Base-by-base conservation (phyloP, 2,329 filamentous ascomycete species). In the Corinectria fuckeliana region DNA sequence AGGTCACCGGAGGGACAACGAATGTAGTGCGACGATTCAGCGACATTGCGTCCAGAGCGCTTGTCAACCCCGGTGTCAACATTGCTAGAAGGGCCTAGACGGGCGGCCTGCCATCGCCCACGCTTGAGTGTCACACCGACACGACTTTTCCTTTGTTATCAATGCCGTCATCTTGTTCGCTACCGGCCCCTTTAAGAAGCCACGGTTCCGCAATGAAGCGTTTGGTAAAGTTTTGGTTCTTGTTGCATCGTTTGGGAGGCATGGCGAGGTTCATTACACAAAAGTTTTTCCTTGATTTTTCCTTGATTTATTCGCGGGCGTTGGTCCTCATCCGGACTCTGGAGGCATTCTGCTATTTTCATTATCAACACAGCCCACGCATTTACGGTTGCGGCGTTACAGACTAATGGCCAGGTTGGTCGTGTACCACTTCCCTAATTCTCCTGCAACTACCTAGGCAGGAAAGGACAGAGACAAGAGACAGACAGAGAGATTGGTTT, bases 11-110 rank as follows among this genome's bases (percentile, higher is more conserved):
- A n/a, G 89, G 88, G n/a, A 91, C 88, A 2, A 91, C 87, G 2
- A 91, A 91, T 62, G 87, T 91, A 47, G 85, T 90, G 52, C 86
- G 89, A 61, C 84, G 88, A n/a, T 80, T 92, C 55, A 86, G 88
- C 65, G 87, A 89, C 60, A 83, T 92, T 72, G 88, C 88, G 3
- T 79, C 83, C 23, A 80, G 86, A 61, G 86, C 87, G 18, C 88
- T 83, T 65, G 80, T 86, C 55, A 77, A 77, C 28, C 84, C 83
- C 2, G 84, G 82, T 10, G 76, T 78, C 65, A 85, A 84, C 69
- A 69, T 78, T 75, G 58, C 80, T 67, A 68, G 69, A 56, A 64
- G 63, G 60, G 25, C 59, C 16, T 72, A 61, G 60, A 49, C 26
- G 52, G 28, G n/a, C n/a, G n/a, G n/a, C n/a, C n/a, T n/a, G n/a